A percentile compares a stretch with the other conserved stretches of the same genome.
phyloP scores from a whole-genome alignment of 441 rosid genomes.

The Populus hybrid region DNA sequence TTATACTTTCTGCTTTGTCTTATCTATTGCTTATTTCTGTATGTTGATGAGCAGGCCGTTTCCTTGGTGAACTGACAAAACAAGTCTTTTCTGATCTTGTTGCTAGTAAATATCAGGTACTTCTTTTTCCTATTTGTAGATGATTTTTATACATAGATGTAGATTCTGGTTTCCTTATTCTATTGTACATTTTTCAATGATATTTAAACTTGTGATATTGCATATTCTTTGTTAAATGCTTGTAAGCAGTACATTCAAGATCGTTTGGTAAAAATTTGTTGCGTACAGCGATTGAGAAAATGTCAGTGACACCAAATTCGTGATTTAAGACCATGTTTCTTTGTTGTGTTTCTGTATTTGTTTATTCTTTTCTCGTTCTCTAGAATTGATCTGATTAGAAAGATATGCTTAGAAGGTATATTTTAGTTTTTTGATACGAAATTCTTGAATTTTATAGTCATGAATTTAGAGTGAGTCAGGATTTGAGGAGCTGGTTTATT shows the following conservation, averaged over 20 bases:
- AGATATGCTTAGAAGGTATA: neutral
- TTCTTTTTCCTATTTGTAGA: constrained; percentile 1
- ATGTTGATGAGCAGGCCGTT: constrained; percentile 65
- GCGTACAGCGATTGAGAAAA: neutral
- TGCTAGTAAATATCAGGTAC: constrained; percentile 97
- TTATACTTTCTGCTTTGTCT: neutral
- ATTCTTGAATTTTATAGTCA: neutral
- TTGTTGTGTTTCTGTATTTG: neutral
- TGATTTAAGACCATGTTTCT: neutral
- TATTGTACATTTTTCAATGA: neutral
- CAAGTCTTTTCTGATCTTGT: constrained; percentile 87
- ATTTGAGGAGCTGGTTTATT: neutral
- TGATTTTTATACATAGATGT: neutral
- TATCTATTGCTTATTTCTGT: neutral
- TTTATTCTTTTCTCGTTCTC: neutral
- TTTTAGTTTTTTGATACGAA: neutral
- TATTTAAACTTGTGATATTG: neutral
- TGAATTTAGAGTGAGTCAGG: neutral
- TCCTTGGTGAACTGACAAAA: constrained; percentile 90
- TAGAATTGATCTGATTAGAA: neutral
- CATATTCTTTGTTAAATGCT: neutral
- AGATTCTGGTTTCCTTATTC: neutral
- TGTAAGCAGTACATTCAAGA: neutral
- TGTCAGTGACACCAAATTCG: neutral
- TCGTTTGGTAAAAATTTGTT: neutral